phyloP scores from a whole-genome alignment of 768 basidiomycete genomes.

The Agaricus sinodeliciosus region DNA sequence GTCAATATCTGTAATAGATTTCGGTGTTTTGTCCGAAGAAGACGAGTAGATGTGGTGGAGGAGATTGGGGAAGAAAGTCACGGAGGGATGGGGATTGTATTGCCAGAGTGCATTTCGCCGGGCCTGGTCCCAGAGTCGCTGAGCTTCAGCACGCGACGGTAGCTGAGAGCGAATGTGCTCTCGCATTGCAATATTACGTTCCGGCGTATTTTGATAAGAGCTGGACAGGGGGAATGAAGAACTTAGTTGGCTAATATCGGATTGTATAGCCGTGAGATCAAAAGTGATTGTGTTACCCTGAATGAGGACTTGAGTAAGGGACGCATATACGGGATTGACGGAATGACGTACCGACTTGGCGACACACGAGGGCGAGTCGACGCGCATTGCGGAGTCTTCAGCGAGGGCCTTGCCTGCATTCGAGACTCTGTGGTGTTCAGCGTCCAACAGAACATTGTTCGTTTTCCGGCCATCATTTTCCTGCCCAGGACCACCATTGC shows the following conservation, averaged over 20 bases:
- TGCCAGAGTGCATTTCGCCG: slow-evolving; percentile 64
- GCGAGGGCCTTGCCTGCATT: slow-evolving; percentile 22
- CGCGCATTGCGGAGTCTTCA: slow-evolving; percentile 23
- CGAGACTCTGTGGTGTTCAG: slow-evolving; percentile 12
- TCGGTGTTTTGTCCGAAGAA: slow-evolving; percentile 17
- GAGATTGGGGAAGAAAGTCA: slow-evolving; percentile 59
- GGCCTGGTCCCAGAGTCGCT: slow-evolving; percentile 57
- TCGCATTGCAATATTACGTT: slow-evolving; percentile 47
- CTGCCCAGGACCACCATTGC: slow-evolving; percentile 14
- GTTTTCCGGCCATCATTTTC: slow-evolving; percentile 1
- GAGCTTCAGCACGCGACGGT: slow-evolving; percentile 49
- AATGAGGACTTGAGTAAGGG: neutral
- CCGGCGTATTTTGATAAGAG: slow-evolving; percentile 23
- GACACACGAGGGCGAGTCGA: slow-evolving; percentile 8
- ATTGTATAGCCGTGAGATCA: slow-evolving; percentile 7
- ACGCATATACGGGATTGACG: slow-evolving; percentile 3
- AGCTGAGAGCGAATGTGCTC: slow-evolving; percentile 51
- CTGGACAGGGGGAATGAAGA: slow-evolving; percentile 46
- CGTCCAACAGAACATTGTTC: neutral
- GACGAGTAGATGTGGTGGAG: slow-evolving; percentile 58
- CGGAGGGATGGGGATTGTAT: slow-evolving; percentile 62
- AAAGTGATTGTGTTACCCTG: slow-evolving; percentile 4
- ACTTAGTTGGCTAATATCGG: slow-evolving; percentile 45
- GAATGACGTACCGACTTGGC: slow-evolving; percentile 10
- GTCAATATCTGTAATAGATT: slow-evolving; percentile 37